Conservation (phyloP, 2,329 filamentous ascomycete genomes). For the Phialemonium atrogriseum region DNA sequence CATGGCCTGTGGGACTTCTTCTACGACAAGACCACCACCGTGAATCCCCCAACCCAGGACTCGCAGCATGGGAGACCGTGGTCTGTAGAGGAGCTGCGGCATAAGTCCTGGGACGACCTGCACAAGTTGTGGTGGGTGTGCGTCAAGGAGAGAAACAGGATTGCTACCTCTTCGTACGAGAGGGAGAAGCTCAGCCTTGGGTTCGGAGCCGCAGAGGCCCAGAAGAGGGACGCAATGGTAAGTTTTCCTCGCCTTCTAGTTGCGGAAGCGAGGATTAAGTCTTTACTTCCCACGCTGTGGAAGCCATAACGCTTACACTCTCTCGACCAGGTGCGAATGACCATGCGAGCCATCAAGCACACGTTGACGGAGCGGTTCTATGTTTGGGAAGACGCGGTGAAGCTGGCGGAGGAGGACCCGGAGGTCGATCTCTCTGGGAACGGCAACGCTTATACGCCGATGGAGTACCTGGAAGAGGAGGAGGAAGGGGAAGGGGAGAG, state of each 20-base stretch:
- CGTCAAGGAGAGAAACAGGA: constrained; percentile 79
- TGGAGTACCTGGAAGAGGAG: constrained; percentile 26
- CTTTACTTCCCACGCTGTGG: no score
- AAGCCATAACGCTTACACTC: no score
- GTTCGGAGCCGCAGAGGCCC: constrained; percentile 64
- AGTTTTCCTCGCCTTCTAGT: constrained; percentile 19
- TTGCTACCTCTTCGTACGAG: constrained; percentile 70
- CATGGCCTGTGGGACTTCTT: constrained; percentile 96
- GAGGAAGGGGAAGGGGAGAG: constrained; percentile 7
- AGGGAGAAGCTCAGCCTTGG: constrained; percentile 58
- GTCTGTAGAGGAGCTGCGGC: constrained; percentile 75
- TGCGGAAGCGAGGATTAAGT: no score
- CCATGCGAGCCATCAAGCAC: constrained; percentile 77
- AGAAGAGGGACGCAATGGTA: constrained; percentile 58
- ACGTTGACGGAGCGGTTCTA: constrained; percentile 82
- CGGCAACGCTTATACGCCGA: constrained; percentile 41
- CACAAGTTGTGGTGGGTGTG: constrained; percentile 94
- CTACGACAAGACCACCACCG: constrained; percentile 55
- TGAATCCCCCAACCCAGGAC: constrained; percentile 66
- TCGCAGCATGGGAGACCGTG: constrained; percentile 70
- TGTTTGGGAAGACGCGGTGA: constrained; percentile 70
- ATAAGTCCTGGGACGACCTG: constrained; percentile 89
- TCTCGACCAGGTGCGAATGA: constrained; percentile 58
- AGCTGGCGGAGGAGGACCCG: constrained; percentile 56
- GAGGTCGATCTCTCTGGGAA: constrained; percentile 53